Evolutionary conservation across 352 stramenopile species (phyloP), one percentile per base, ranked within the genome.

Genomic region (Plasmopara muralis): DNA sequence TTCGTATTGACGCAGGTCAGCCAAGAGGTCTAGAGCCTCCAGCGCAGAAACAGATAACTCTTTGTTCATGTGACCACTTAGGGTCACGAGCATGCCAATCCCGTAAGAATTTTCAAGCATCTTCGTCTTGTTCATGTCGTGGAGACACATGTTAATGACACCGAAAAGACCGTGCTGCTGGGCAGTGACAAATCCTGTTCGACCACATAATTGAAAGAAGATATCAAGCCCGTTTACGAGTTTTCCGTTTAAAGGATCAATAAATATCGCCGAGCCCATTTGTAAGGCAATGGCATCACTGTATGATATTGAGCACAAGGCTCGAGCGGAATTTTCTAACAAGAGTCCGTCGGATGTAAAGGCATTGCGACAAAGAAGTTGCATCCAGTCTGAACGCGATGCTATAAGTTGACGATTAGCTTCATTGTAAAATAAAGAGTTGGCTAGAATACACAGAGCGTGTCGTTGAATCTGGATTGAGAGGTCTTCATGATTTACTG

Each of bases 341-440:
- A 57, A 50, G 0, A 45, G 16, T 8, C 62, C 63, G 3, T 78
- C 51, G 1, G 47, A 53, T 9, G 72, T 41, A 12, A 70, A 47
- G 34, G 73, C 84, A 37, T 73, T 75, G 46, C 67, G 68, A 43
- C 82, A 56, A 6, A 96, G 57, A 9, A 87, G 47, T 30, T 60
- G 47, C 57, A 95, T 77, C 66, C 82, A 92, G 9, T 61, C 38
- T 2, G 55, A 39, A 28, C 86, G 57, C 0, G 63, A 62, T 2
- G 77, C 74, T 8, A 95, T 54, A 29, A 90, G 62, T 25, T 73
- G 63, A 1, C 87, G 85, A 46, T 95, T 96, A 20, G 75, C 74
- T n/a, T 95, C 83, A 53, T 96, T 90, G 66, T 93, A 96, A 49
- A 94, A 96, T 4, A 96, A 64, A 7, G 65, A 57, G 61, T 96